Percentiles rank a stretch among this genome's conserved stretches.
phyloP scores from a whole-genome alignment of 176 grass and related monocot species.

The Carex pumila region DNA sequence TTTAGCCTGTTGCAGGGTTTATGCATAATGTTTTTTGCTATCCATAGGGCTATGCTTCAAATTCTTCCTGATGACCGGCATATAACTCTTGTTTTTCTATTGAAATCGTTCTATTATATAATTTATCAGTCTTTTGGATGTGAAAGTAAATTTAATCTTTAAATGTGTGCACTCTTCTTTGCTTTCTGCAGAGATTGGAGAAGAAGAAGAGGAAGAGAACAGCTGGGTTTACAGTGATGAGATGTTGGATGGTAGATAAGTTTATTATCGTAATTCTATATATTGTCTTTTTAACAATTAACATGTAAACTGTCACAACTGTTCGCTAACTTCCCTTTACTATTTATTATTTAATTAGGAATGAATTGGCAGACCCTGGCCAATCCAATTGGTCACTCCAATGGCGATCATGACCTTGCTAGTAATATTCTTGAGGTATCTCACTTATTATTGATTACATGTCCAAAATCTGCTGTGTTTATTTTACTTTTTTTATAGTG shows the following conservation, averaged over 20 bases:
- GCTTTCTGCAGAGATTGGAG: slow-evolving; percentile 32
- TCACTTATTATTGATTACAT: background rate
- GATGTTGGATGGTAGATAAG: slow-evolving; percentile 38
- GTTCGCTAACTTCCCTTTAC: background rate
- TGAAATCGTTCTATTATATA: background rate
- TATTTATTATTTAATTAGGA: background rate
- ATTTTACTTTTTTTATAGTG: background rate
- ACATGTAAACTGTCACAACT: background rate
- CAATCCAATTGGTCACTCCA: slow-evolving; percentile 60
- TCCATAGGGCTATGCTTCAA: background rate
- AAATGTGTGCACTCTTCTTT: background rate
- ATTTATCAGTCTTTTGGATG: background rate
- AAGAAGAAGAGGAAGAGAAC: slow-evolving; percentile 41
- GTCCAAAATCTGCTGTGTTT: background rate
- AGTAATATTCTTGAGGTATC: slow-evolving; percentile 54
- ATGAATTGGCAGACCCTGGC: slow-evolving; percentile 12
- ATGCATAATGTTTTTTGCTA: background rate
- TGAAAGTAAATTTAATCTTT: background rate
- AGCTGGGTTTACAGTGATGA: slow-evolving; percentile 42
- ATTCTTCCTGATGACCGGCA: too few species aligned
- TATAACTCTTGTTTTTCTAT: background rate
- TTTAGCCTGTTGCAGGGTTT: background rate
- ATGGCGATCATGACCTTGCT: slow-evolving; percentile 51
- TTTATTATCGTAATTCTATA: slow-evolving; percentile 29
- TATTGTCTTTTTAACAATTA: background rate